Evolutionary conservation across 2,329 filamentous ascomycete species (phyloP).

Genomic region (Ophiognomonia clavigignenti-juglandacearum): DNA sequence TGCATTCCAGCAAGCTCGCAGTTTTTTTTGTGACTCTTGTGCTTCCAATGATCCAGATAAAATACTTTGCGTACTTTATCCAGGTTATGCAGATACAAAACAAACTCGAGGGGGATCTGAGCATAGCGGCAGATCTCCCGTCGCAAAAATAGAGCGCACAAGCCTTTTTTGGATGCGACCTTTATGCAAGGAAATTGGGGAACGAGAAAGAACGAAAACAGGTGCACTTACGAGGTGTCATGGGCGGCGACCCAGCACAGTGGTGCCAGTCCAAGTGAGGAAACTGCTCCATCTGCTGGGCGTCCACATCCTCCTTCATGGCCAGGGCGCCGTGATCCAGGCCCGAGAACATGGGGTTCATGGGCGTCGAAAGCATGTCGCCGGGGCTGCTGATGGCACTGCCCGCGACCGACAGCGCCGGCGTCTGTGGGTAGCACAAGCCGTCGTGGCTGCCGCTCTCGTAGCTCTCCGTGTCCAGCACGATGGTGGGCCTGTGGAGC

Average conservation of each 20-base stretch:
- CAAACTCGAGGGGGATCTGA: neutral
- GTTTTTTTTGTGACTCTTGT: neutral
- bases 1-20: neutral
- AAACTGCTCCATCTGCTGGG: conserved; percentile 59
- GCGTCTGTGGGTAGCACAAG: conserved; percentile 77
- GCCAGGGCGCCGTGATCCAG: conserved; percentile 60
- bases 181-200: neutral
- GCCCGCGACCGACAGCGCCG: conserved; percentile 77
- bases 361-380: conserved; percentile 75
- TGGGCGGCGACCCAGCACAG: conserved; percentile 74
- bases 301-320: conserved; percentile 68
- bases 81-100: neutral
- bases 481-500: conserved; percentile 67
- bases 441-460: conserved; percentile 54
- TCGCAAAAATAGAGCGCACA: neutral
- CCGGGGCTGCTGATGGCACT: conserved; percentile 85
- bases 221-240: conserved; percentile 79
- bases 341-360: conserved; percentile 73
- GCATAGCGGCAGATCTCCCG: neutral
- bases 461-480: conserved; percentile 69
- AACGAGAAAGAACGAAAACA: conserved; percentile 12
- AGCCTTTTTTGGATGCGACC: neutral
- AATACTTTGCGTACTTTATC: neutral
- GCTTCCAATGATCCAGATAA: neutral
- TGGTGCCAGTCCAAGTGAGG: conserved; percentile 71